Evolutionary conservation across 306 rosid species (phyloP).

Genomic region (Bauhinia variegata): DNA sequence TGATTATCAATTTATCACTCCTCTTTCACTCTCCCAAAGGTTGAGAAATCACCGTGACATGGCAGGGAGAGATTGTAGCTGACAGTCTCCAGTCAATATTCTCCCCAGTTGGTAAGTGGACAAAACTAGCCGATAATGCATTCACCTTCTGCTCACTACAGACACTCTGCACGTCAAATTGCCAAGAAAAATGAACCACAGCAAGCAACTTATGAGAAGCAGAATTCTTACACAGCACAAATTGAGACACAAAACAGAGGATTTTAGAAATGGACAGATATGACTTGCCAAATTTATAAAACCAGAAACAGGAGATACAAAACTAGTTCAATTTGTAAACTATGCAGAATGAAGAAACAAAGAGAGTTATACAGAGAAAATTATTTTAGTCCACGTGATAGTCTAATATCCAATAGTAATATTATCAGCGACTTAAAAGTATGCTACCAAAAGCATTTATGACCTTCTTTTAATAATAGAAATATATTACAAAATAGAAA

Average conservation of each 20-base stretch:
- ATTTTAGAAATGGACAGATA: background rate
- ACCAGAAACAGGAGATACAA: conserved; percentile 15
- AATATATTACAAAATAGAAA: too few species aligned
- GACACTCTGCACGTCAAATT: conserved; percentile 69
- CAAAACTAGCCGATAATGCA: conserved; percentile 90
- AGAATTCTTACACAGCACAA: conserved; percentile 1
- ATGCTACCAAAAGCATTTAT: conserved; percentile 1
- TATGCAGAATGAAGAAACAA: background rate
- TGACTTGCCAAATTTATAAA: conserved; percentile 17
- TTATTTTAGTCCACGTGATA: conserved; percentile 8
- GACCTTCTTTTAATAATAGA: too few species aligned
- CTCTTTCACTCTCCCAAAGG: conserved; percentile 25
- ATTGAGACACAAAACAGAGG: background rate
- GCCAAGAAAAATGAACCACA: conserved; percentile 25
- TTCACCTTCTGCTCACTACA: conserved; percentile 84
- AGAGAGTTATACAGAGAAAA: background rate
- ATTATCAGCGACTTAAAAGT: conserved; percentile 34
- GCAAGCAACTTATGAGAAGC: conserved; percentile 10
- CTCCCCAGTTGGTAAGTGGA: conserved; percentile 85
- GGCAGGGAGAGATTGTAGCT: conserved; percentile 92
- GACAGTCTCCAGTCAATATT: conserved; percentile 94
- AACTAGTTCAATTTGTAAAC: background rate
- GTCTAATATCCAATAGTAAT: background rate
- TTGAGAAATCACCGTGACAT: conserved; percentile 75
- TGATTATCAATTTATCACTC: conserved; percentile 30